Percentiles rank a stretch among this genome's conserved stretches.
Conservation (phyloP, 352 stramenopile genomes). For the Globisporangium sylvaticum region DNA sequence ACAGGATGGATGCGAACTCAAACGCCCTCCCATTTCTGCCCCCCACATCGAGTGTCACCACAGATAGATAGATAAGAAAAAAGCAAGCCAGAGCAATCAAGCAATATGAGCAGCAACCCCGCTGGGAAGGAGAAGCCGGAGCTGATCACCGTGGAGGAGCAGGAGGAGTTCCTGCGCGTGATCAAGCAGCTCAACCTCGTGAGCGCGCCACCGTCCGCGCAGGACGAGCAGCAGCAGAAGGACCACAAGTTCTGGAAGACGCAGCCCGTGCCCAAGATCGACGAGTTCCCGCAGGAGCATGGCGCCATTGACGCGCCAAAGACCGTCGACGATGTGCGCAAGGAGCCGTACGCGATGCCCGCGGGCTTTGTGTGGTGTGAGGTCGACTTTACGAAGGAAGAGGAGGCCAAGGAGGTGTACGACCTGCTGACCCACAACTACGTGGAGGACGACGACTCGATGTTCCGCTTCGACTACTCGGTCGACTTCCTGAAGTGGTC, state of each 20-base stretch:
- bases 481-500: conserved; percentile 87
- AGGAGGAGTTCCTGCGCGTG: conserved; percentile 66
- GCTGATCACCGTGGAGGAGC: conserved; percentile 47
- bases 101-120: neutral
- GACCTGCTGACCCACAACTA: conserved; percentile 97
- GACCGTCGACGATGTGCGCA: conserved; percentile 84
- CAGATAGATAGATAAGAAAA: neutral
- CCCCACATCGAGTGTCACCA: neutral
- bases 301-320: conserved; percentile 93
- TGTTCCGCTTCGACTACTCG: conserved; percentile 95
- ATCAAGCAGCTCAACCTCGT: conserved; percentile 62
- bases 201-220: conserved; percentile 16
- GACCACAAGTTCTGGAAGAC: conserved; percentile 91
- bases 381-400: conserved; percentile 85
- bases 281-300: conserved; percentile 68
- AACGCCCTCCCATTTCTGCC: neutral
- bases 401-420: conserved; percentile 92
- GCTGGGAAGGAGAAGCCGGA: conserved; percentile 21
- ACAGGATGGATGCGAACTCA: neutral
- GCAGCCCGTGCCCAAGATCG: conserved; percentile 77
- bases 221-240: conserved; percentile 20
- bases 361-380: conserved; percentile 92
- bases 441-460: conserved; percentile 97
- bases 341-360: conserved; percentile 95
- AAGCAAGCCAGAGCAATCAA: neutral